Evolutionary conservation across 2,329 filamentous ascomycete species (phyloP).

Genomic region (Trichoderma hamatum): DNA sequence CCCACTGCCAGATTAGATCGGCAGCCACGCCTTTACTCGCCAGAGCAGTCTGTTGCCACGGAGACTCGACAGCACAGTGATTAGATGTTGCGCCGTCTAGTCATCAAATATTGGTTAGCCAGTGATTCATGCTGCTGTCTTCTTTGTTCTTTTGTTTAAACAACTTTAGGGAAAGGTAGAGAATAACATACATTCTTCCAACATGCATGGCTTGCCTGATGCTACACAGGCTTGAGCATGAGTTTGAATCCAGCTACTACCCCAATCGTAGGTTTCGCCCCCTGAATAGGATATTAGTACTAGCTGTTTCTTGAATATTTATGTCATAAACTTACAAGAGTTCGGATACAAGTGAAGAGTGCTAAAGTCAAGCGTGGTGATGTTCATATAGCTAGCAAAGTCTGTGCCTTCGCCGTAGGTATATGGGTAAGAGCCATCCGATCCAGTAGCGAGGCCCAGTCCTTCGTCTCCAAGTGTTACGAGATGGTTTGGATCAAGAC

Average conservation of each 20-base stretch:
- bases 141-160: not conserved
- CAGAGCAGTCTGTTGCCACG: conserved; percentile 46
- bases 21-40: conserved; percentile 39
- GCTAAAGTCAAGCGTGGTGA: conserved; percentile 56
- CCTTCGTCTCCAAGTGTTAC: conserved; percentile 65
- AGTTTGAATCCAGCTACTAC: conserved; percentile 30
- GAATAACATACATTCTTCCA: conserved; percentile 39
- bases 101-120: not conserved
- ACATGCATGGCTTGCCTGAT: conserved; percentile 38
- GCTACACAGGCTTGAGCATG: conserved; percentile 37
- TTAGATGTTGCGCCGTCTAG: conserved; percentile 34
- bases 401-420: conserved; percentile 53
- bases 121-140: not conserved
- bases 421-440: conserved; percentile 58
- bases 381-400: conserved; percentile 54
- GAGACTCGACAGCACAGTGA: conserved; percentile 50
- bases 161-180: too few relatives aligned
- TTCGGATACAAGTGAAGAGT: conserved; percentile 40
- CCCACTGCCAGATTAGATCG: conserved; percentile 48
- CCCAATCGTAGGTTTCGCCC: conserved; percentile 29
- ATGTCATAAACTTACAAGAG: conserved; percentile 33
- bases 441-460: conserved; percentile 45
- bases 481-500: conserved; percentile 63
- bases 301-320: conserved; percentile 27
- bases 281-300: conserved; percentile 9